Base-by-base conservation (phyloP, 2,329 filamentous ascomycete species). In the Diaporthe destruens region DNA sequence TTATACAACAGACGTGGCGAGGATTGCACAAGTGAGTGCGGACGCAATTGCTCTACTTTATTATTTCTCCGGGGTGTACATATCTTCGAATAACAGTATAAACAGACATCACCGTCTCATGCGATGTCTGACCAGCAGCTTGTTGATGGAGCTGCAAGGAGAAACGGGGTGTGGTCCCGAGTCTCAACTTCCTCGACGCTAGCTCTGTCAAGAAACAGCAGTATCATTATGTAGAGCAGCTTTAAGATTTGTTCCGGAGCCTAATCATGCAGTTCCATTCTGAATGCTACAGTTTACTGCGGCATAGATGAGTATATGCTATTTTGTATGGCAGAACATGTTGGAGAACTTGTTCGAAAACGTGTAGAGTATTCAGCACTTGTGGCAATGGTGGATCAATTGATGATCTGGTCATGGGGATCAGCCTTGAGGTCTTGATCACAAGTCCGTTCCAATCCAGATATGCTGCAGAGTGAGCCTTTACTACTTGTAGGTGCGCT, bases 381-480 rank as follows among this genome's bases (percentile, higher is more conserved):
- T n/a, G n/a, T n/a, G n/a, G 44, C 6, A 14, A 25, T 66, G 32
- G 61, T 53, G 12, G 47, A 66, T n/a, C n/a, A n/a, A n/a, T n/a
- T n/a, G n/a, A n/a, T 32, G 29, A 36, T n/a, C 42, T 29, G 6
- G 20, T 12, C 18, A 36, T 12, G 18, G n/a, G 61, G 5, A 29
- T n/a, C 29, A 23, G n/a, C 3, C 6, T 66, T 7, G 53, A 66
- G 29, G 47, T 42, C n/a, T 23, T 66, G 42, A n/a, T 66, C 12
- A 53, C 61, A n/a, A 66, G 61, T 23, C 61, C 47, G 0, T 66
- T 66, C 18, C 29, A n/a, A 4, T 66, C 61, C 5, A 66, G 61
- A 32, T 11, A 47, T 20, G 12, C 5, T 57, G 29, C 55, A 57
- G 20, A 18, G 32, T 14, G 55, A 57, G 32, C 23, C 55, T 20